These are phyloP conservation scores for Salix udensis DNA, from an alignment of 345 rosid genomes.

Conservation along the genomic window DNA sequence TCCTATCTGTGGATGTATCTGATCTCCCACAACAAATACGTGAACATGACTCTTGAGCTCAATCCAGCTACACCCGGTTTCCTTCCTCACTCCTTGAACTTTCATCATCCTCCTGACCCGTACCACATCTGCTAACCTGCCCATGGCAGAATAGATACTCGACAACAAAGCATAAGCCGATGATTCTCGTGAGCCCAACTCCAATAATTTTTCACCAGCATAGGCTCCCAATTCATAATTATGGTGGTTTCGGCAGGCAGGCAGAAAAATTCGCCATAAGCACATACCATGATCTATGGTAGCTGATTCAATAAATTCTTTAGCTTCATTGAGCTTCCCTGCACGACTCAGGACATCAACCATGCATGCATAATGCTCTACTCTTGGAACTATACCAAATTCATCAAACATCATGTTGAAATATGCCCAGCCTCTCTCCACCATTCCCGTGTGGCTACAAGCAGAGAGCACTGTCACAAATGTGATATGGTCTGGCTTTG, in stretches of 20 bases:
- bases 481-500: conserved; percentile 27
- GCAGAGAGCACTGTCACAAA: conserved; percentile 32
- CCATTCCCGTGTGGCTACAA: conserved; percentile 32
- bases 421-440: conserved; percentile 19
- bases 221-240: conserved; percentile 59
- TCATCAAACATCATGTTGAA: conserved; percentile 25
- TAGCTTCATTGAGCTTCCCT: conserved; percentile 38
- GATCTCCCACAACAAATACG: conserved; percentile 60
- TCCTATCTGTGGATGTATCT: conserved; percentile 48
- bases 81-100: conserved; percentile 50
- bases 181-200: conserved; percentile 63
- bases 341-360: conserved; percentile 30
- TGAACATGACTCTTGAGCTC: conserved; percentile 44
- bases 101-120: conserved; percentile 56
- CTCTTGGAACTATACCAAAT: conserved; percentile 17
- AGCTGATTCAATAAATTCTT: conserved; percentile 66
- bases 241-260: conserved; percentile 63
- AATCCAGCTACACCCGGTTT: conserved; percentile 82
- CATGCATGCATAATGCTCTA: conserved; percentile 32
- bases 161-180: conserved; percentile 58
- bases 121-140: conserved; percentile 49
- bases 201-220: conserved; percentile 75
- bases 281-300: conserved; percentile 54
- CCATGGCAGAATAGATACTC: conserved; percentile 50
- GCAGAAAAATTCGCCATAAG: conserved; percentile 61